Evolutionary conservation across 2,329 filamentous ascomycete genomes (phyloP), one percentile per base, ranked within the genome.

Genomic region (Mycosphaerelloides madeirae): DNA sequence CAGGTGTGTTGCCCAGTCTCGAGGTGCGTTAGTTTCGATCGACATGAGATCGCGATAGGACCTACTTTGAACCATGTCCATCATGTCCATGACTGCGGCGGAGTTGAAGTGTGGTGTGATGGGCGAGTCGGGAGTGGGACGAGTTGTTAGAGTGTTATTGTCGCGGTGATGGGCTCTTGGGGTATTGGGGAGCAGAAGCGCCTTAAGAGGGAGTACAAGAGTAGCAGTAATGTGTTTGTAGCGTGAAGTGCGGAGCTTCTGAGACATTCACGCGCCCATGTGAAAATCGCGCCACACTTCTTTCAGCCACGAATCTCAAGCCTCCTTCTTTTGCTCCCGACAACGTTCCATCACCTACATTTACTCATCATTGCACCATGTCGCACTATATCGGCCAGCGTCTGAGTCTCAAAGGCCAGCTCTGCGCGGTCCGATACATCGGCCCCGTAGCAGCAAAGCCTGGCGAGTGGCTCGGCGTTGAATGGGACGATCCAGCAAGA

Each of bases 401-500:
- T 12, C 73, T 91, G 31, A 95, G 87, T 3, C 94, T 86, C 58
- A 81, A 85, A 54, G 81, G 80, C 25, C 80, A 81, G 15, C 69
- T 85, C 32, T 95, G 90, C 68, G 97, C 91, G 1, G 77, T 97
- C 46, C 83, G 88, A 49, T 97, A 90, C 62, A 69, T 86, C 49
- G 93, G 93, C 34, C 66, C 77, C 28, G 84, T 97, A 6, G 75
- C 79, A 39, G 86, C 85, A 55, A 90, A 88, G 7, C 75, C 78
- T 33, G 87, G 88, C 38, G 73, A 77, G 51, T 97, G 91, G 90
- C 77, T 97, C 28, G 93, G 93, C 36, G 87, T 97, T 37, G 93
- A 98, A 76, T 98, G 93, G 93, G 91, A 97, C 68, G 87, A 96
- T 65, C 72, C 82, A 44, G 76, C 74, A 29, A 78, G 90, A 59